Evolutionary conservation across 177 flowering plant species (phyloP).

Genomic region (Tripterygium wilfordii): DNA sequence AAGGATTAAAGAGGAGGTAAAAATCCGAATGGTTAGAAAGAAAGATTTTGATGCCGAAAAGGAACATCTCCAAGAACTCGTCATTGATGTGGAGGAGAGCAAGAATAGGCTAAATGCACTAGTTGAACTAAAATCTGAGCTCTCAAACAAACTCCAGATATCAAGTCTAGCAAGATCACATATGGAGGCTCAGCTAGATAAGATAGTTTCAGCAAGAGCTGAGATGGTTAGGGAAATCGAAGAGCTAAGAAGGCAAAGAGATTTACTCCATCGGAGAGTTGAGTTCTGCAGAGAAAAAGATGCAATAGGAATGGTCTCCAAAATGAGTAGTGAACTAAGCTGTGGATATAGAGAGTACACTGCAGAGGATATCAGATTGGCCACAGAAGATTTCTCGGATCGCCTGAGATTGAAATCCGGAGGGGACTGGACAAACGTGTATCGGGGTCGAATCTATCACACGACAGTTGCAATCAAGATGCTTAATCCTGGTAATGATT

Average conservation of each 20-base stretch:
- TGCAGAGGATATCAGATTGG: constrained; percentile 40
- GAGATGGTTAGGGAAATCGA: constrained; percentile 48
- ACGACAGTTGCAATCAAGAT: constrained; percentile 39
- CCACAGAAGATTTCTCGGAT: constrained; percentile 47
- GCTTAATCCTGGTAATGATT: constrained; percentile 12
- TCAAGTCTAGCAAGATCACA: constrained; percentile 26
- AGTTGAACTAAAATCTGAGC: constrained; percentile 41
- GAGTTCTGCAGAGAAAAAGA: constrained; percentile 61
- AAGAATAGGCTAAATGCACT: constrained; percentile 38
- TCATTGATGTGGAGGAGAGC: constrained; percentile 35
- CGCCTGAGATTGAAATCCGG: constrained; percentile 26
- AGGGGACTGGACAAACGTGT: constrained; percentile 30
- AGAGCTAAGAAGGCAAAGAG: constrained; percentile 41
- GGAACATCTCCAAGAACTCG: constrained; percentile 29
- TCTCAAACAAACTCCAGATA: constrained; percentile 35
- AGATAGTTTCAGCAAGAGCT: constrained; percentile 26
- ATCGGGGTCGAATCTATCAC: constrained; percentile 35
- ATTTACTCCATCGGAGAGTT: constrained; percentile 39
- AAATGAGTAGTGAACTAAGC: constrained; percentile 11
- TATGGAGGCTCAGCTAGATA: constrained; percentile 40
- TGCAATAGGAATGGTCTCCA: constrained; percentile 27
- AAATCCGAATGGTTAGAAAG: constrained; percentile 20
- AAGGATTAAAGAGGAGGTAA: constrained; percentile 27
- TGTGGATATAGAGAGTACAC: constrained; percentile 41
- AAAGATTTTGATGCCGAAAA: constrained; percentile 28